These are phyloP conservation scores for Agaricus sinodeliciosus DNA, from an alignment of 768 basidiomycete genomes.

Conservation along the genomic window DNA sequence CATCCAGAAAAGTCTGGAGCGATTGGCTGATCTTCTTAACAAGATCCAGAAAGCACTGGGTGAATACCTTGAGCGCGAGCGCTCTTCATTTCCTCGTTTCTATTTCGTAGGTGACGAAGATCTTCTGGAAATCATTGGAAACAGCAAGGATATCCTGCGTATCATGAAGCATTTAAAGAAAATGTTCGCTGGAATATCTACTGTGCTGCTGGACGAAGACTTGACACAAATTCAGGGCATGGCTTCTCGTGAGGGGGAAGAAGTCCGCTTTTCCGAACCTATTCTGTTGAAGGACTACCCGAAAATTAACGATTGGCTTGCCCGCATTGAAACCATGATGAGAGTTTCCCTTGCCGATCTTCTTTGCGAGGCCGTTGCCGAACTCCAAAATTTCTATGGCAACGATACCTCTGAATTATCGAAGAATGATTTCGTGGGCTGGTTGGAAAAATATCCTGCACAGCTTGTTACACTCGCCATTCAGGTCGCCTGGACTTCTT, in stretches of 20 bases:
- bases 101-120: conserved; percentile 99
- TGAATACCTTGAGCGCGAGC: conserved; percentile 96
- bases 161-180: conserved; percentile 99
- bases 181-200: conserved; percentile 98
- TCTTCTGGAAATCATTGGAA: conserved; percentile 96
- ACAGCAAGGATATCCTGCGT: conserved; percentile 96
- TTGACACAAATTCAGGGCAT: conserved; percentile 86
- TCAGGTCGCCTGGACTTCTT: conserved; percentile 90
- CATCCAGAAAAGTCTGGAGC: conserved; percentile 96
- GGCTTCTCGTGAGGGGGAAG: conserved; percentile 94
- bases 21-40: conserved; percentile 89
- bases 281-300: conserved; percentile 89
- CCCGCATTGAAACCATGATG: conserved; percentile 90
- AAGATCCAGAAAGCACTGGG: conserved; percentile 99
- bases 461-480: conserved; percentile 94
- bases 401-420: conserved; percentile 45
- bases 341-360: conserved; percentile 79
- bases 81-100: conserved; percentile 97
- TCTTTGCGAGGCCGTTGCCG: conserved; percentile 71
- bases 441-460: conserved; percentile 94
- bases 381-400: conserved; percentile 78
- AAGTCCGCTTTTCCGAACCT: conserved; percentile 76
- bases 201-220: conserved; percentile 82
- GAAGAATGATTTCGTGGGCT: conserved; percentile 66
- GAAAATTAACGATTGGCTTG: conserved; percentile 99